phyloP scores from a whole-genome alignment of 2,329 filamentous ascomycete genomes.

The Beauveria australis region DNA sequence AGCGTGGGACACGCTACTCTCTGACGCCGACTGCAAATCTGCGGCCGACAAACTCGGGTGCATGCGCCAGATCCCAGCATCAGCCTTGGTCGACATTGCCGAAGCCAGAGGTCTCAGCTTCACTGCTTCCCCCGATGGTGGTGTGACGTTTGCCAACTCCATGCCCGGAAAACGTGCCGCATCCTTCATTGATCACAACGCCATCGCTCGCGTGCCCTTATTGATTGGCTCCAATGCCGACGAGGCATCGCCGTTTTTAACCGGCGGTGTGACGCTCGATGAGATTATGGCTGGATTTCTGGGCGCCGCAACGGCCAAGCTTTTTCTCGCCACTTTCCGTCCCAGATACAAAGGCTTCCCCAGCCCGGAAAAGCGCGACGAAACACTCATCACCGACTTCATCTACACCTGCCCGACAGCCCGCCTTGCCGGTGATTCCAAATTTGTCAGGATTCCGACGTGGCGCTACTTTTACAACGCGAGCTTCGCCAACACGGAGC shows the following conservation, averaged over 20 bases:
- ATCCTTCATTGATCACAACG: background rate
- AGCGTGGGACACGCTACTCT: background rate
- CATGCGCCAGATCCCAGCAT: constrained; percentile 17
- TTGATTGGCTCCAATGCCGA: constrained; percentile 8
- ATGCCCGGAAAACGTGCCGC: constrained; percentile 12
- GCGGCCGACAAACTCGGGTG: constrained; percentile 14
- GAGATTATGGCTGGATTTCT: background rate
- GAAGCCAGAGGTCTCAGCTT: constrained; percentile 17
- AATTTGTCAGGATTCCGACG: constrained; percentile 24
- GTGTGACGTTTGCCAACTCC: constrained; percentile 15
- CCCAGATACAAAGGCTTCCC: background rate
- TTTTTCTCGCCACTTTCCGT: background rate
- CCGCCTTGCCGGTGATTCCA: constrained; percentile 24
- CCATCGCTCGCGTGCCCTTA: constrained; percentile 7
- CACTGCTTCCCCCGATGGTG: constrained; percentile 15
- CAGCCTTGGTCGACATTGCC: constrained; percentile 9
- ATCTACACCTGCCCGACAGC: constrained; percentile 17
- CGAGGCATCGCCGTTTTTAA: constrained; percentile 2
- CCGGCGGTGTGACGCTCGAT: background rate
- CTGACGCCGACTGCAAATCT: constrained; percentile 10
- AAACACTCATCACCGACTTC: constrained; percentile 16
- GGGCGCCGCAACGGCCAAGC: background rate
- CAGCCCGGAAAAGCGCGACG: constrained; percentile 14
- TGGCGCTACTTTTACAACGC: constrained; percentile 40
- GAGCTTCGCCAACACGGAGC: constrained; percentile 38